A percentile compares a stretch with the other conserved stretches of the same genome.
Conservation (phyloP, 2,329 filamentous ascomycete species). For the Diaporthe sp. region DNA sequence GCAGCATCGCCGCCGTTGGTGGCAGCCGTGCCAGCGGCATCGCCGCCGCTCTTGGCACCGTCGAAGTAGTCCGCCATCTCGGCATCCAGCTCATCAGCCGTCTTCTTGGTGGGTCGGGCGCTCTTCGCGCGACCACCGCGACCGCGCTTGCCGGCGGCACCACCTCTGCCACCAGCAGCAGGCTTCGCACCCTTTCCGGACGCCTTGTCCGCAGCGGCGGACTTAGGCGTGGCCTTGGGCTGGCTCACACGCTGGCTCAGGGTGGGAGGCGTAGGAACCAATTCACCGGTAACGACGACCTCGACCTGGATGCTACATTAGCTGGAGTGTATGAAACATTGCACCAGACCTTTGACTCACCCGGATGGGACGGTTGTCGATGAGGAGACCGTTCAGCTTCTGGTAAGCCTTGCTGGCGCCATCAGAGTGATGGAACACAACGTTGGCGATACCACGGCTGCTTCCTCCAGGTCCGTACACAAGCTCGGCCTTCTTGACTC, state of each 20-base stretch:
- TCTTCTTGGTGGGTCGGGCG: conserved; percentile 84
- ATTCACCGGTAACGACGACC: conserved; percentile 83
- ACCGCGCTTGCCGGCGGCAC: conserved; percentile 63
- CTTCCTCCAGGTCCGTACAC: conserved; percentile 93
- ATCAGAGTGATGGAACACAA: conserved; percentile 85
- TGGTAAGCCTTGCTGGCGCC: conserved; percentile 88
- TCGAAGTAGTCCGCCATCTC: conserved; percentile 98
- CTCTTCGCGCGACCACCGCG: conserved; percentile 65
- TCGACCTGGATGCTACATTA: conserved; percentile 75
- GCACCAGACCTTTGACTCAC: conserved; percentile 60
- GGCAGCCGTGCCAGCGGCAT: conserved; percentile 62
- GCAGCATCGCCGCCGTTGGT: conserved; percentile 65
- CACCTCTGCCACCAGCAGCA: conserved; percentile 58
- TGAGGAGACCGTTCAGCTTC: conserved; percentile 87
- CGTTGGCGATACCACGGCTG: conserved; percentile 92
- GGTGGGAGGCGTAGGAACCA: conserved; percentile 75
- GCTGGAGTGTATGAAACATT: conserved; percentile 33
- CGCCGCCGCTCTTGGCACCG: conserved; percentile 57
- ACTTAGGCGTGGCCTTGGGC: conserved; percentile 83
- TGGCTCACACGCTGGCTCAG: conserved; percentile 87
- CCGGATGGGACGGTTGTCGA: conserved; percentile 93
- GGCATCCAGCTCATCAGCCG: conserved; percentile 92
- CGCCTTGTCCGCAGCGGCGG: conserved; percentile 81
- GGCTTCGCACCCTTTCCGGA: conserved; percentile 64
- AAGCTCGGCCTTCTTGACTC: conserved; percentile 91